These are phyloP conservation scores for Colletotrichum abscissum DNA, from an alignment of 2,329 filamentous ascomycete species.

Conservation along the genomic window DNA sequence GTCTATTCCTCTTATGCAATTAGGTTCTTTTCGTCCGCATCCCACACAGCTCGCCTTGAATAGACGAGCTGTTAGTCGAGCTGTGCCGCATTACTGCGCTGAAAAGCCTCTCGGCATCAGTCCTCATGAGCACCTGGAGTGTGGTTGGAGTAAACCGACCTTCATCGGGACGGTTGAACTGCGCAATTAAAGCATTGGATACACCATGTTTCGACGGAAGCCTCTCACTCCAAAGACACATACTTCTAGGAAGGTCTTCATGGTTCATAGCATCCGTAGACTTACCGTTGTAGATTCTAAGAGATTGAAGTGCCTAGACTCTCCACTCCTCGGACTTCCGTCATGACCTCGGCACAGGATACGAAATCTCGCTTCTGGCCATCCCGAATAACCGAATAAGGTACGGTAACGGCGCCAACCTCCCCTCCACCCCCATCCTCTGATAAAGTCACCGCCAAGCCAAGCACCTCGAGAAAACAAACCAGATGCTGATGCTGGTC, in stretches of 20 bases:
- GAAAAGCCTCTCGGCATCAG: not conserved
- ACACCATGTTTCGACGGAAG: no score
- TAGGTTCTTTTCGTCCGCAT: not conserved
- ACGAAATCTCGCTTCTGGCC: constrained; percentile 12
- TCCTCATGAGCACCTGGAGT: not conserved
- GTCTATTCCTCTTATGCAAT: not conserved
- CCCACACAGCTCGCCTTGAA: not conserved
- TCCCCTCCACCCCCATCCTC: not conserved
- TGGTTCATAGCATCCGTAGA: not conserved
- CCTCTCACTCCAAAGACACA: not conserved
- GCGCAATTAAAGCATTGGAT: no score
- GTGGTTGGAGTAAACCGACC: not conserved
- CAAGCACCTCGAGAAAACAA: constrained; percentile 3
- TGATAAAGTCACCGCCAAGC: constrained; percentile 7
- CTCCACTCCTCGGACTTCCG: constrained; percentile 1
- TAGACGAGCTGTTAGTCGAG: not conserved
- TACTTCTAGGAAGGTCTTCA: not conserved
- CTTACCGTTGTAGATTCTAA: not conserved
- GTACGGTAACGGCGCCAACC: not conserved
- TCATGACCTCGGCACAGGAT: constrained; percentile 13
- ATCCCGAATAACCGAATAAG: constrained; percentile 23
- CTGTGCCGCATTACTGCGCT: not conserved
- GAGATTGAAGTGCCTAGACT: not conserved
- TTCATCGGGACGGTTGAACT: no score
- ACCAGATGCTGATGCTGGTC: not conserved